phyloP scores from a whole-genome alignment of 2,329 filamentous ascomycete genomes.

The Dactylonectria estremocensis region DNA sequence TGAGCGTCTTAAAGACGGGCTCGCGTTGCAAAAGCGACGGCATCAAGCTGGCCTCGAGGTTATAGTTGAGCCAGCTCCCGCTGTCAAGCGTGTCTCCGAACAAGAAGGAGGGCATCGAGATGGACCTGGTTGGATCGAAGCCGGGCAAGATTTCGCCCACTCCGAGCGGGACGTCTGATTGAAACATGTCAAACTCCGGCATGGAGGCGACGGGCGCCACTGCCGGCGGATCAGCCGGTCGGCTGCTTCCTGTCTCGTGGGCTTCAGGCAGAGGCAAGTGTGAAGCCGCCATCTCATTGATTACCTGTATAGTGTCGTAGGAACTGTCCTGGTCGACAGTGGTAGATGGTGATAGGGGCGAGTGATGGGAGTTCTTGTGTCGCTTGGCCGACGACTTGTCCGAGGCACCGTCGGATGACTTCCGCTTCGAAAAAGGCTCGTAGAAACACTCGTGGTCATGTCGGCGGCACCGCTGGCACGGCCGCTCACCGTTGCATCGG shows the following conservation, averaged over 20 bases:
- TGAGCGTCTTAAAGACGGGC: background rate
- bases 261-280: background rate
- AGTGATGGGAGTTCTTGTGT: background rate
- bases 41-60: slow-evolving; percentile 4
- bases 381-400: background rate
- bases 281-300: background rate
- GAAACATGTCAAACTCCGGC: background rate
- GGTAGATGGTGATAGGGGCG: background rate
- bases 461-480: slow-evolving; percentile 9
- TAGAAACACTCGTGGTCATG: slow-evolving; percentile 10
- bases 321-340: background rate
- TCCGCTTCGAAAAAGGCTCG: slow-evolving; percentile 7
- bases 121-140: slow-evolving; percentile 7
- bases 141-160: background rate
- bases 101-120: slow-evolving; percentile 4
- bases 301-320: background rate
- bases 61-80: background rate
- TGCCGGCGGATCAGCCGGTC: background rate
- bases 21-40: slow-evolving; percentile 7
- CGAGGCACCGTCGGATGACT: background rate
- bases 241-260: background rate
- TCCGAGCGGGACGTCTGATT: background rate
- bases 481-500: slow-evolving; percentile 11
- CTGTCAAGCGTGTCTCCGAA: background rate
- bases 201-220: background rate